Evolutionary conservation across 2,329 filamentous ascomycete species (phyloP), one percentile per base, ranked within the genome.

Genomic region (Ceratocystis eucalypticola): DNA sequence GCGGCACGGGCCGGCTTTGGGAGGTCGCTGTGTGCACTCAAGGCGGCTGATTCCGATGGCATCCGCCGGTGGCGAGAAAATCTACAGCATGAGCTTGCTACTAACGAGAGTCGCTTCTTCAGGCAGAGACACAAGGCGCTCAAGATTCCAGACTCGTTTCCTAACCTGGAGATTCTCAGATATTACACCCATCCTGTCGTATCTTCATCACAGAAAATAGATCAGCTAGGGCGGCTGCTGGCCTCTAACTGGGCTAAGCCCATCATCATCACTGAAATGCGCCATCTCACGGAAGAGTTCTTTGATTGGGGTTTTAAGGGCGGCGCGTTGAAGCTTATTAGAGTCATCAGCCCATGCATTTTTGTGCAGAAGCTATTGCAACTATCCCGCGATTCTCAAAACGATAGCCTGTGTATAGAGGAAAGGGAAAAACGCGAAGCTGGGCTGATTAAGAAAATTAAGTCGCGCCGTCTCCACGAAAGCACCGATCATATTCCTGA

Each of bases 131-230:
- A 94, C 72, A 88, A 84, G 69, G 82, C 84, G 1, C 76, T 96
- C 61, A 78, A 76, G 3, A 88, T 99, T 41, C 93, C 93, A 0
- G 85, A 89, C 0, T 80, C 82, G 45, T 99, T 97, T 70, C 94
- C 94, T 0, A 86, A 89, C 69, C 76, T 83, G 61, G 88, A 91
- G 53, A 84, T 96, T 6, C 77, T 97, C 22, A 82, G 88, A 10
- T 96, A 90, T 72, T 99, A 99, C 71, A 93, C 89, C 0, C 86
- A 92, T 72, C 94, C 94, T 0, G 85, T 88, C 0, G 88, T 96
- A 2, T 96, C 92, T 0, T 79, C 80, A 0, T 70, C 78, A 5
- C 74, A 82, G 7, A 79, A 82, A 30, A 72, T 93, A 63, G 75
- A 82, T 2, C 78, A 77, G 53, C 71, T 92, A 22, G 78, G 76